A percentile compares a stretch with the other conserved stretches of the same genome.
phyloP scores from a whole-genome alignment of 805 yeast species.

The Kodamaea kaohsiungensis region DNA sequence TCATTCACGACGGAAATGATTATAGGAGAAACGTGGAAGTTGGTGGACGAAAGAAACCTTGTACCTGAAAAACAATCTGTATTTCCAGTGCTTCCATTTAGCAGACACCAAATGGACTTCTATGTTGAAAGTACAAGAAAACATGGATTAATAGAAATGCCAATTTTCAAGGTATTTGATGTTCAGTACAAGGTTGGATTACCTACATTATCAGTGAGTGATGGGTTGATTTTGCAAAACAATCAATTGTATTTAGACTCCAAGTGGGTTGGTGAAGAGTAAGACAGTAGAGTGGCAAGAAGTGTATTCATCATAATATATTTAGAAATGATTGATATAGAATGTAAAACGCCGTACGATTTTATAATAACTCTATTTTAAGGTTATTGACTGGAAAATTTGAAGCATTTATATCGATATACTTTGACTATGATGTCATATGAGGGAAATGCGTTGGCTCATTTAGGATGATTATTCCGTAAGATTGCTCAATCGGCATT shows the following conservation, averaged over 20 bases:
- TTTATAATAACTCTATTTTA: too few species aligned
- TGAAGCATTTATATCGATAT: too few species aligned
- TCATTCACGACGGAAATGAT: conserved; percentile 52
- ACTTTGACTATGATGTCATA: too few species aligned
- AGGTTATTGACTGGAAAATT: too few species aligned
- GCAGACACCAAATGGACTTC: conserved; percentile 46
- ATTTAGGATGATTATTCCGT: too few species aligned
- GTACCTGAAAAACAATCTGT: conserved; percentile 32
- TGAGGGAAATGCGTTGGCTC: too few species aligned
- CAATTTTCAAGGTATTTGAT: conserved; percentile 66
- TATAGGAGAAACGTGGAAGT: conserved; percentile 24
- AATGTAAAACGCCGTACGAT: too few species aligned
- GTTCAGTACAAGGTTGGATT: conserved; percentile 65
- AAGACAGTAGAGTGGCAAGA: too few species aligned
- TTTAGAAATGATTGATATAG: too few species aligned
- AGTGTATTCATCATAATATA: too few species aligned
- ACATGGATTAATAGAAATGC: conserved; percentile 37
- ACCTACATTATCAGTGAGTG: conserved; percentile 37
- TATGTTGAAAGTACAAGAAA: conserved; percentile 14
- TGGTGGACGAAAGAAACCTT: conserved; percentile 22
- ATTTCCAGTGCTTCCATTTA: conserved; percentile 63
- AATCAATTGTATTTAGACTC: conserved; percentile 19
- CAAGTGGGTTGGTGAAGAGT: neutral
- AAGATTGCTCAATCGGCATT: too few species aligned
- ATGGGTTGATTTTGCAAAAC: conserved; percentile 17